Evolutionary conservation across 768 basidiomycete species (phyloP).

Genomic region (Collybia nuda): DNA sequence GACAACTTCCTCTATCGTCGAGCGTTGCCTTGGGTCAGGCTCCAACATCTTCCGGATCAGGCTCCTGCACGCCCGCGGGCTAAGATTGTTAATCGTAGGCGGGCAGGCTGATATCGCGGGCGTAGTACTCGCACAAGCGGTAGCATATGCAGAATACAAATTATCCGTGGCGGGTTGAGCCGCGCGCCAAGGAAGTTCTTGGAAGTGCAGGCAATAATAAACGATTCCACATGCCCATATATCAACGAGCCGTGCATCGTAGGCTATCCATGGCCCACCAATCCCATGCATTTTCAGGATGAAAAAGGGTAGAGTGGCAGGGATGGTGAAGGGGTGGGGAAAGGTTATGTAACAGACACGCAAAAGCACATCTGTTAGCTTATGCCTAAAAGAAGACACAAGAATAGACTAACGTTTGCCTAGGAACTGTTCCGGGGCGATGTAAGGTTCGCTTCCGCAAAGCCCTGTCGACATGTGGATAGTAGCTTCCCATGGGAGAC

Average conservation of each 20-base stretch:
- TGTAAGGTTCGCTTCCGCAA: constrained; percentile 98
- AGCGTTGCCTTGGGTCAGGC: constrained; percentile 80
- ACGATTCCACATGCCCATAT: constrained; percentile 98
- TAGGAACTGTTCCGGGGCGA: constrained; percentile 96
- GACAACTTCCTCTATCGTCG: constrained; percentile 78
- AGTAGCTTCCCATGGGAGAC: constrained; percentile 96
- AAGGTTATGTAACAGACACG: constrained; percentile 15
- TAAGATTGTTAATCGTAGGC: constrained; percentile 85
- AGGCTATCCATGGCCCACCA: constrained; percentile 52
- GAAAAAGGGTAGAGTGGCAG: constrained; percentile 3
- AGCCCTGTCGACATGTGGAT: constrained; percentile 97
- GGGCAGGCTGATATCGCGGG: constrained; percentile 46
- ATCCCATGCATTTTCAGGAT: neutral
- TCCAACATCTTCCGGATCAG: constrained; percentile 94
- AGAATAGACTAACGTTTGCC: constrained; percentile 81
- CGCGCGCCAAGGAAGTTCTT: constrained; percentile 96
- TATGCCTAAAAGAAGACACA: constrained; percentile 24
- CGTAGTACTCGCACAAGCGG: constrained; percentile 50
- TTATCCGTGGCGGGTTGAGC: constrained; percentile 76
- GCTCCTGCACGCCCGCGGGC: constrained; percentile 79
- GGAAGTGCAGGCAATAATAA: constrained; percentile 98
- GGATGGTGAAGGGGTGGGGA: constrained; percentile 4
- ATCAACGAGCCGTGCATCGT: constrained; percentile 95
- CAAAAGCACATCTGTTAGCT: constrained; percentile 37
- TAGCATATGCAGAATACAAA: constrained; percentile 76